Percentiles rank a stretch among this genome's conserved stretches.
Conservation (phyloP, 2,329 filamentous ascomycete genomes). For the Ophiostoma triangulosporum region DNA sequence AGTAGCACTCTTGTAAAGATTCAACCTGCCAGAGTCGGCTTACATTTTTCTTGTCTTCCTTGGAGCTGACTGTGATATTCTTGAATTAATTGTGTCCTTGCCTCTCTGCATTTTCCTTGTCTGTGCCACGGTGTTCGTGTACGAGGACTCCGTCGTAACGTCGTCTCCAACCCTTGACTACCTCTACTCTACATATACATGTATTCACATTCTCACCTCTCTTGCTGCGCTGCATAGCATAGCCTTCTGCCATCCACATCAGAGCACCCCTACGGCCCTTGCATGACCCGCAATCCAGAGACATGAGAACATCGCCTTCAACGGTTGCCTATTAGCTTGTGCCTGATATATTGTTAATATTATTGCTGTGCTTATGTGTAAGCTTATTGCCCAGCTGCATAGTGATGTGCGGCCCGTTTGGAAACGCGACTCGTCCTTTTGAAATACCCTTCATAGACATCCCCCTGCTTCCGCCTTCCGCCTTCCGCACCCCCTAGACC, state of each 20-base stretch:
- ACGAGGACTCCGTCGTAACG: not conserved
- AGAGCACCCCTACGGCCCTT: constrained; percentile 3
- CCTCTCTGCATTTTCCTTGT: not conserved
- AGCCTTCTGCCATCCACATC: not conserved
- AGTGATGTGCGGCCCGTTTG: too few species aligned
- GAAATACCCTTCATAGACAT: not conserved
- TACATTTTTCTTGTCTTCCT: not conserved
- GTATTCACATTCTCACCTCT: not conserved
- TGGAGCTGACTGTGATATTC: not conserved
- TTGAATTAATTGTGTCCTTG: not conserved
- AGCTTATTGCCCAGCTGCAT: not conserved
- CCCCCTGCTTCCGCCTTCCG: not conserved
- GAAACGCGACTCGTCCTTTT: not conserved
- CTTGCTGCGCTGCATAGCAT: not conserved
- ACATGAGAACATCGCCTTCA: constrained; percentile 3
- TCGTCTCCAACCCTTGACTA: not conserved
- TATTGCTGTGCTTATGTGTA: not conserved
- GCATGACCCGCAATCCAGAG: constrained; percentile 6
- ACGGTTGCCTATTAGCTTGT: constrained; percentile 2
- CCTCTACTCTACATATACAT: not conserved
- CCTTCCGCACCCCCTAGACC: not conserved
- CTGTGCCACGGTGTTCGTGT: not conserved
- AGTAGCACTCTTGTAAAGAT: not conserved
- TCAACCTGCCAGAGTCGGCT: not conserved
- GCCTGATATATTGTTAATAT: not conserved